Conservation (phyloP, 139 green algal species). For the Dunaliella primolecta region DNA sequence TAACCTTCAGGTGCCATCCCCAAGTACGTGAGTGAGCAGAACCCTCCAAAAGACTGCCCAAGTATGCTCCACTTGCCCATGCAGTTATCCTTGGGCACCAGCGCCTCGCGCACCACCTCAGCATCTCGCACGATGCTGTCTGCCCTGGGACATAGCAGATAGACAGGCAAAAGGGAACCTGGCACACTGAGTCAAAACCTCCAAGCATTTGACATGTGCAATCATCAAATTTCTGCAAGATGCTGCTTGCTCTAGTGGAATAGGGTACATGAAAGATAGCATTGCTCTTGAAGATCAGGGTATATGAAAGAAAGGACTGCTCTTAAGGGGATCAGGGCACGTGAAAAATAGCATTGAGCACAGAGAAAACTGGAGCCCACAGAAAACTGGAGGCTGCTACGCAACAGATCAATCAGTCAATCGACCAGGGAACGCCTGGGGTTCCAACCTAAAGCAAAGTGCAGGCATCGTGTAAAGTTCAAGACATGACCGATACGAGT, state of each 20-base stretch:
- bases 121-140: constrained; percentile 90
- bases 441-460: too few species aligned
- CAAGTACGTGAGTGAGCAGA: constrained; percentile 90
- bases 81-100: constrained; percentile 51
- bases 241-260: neutral
- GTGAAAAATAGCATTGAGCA: too few species aligned
- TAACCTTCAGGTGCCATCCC: constrained; percentile 62
- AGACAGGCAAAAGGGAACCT: neutral
- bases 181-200: neutral
- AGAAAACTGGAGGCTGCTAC: too few species aligned
- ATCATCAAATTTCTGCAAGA: neutral
- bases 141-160: constrained; percentile 44
- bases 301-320: too few species aligned
- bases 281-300: too few species aligned
- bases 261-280: too few species aligned
- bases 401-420: too few species aligned
- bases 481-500: too few species aligned
- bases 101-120: constrained; percentile 70
- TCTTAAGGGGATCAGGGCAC: too few species aligned
- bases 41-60: constrained; percentile 94
- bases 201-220: neutral
- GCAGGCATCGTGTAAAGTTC: too few species aligned
- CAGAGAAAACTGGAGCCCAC: too few species aligned
- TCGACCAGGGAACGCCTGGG: too few species aligned
- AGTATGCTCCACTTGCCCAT: constrained; percentile 73